Base-by-base conservation (phyloP, 495 filamentous ascomycete genomes). In the Penicillium canescens region DNA sequence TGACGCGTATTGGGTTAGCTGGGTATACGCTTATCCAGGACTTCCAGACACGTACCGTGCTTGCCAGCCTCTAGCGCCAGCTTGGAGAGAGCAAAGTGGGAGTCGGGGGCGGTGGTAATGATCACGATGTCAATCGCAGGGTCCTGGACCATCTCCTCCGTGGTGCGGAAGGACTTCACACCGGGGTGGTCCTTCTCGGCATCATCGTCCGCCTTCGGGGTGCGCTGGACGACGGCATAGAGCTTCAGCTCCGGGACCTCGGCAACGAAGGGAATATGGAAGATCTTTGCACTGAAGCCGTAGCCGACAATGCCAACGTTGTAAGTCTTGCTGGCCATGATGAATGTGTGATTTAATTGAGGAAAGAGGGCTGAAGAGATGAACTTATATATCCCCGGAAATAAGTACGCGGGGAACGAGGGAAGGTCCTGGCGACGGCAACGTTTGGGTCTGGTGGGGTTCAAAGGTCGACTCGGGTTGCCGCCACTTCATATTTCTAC, bases 191-290 rank as follows among this genome's bases (percentile, higher is more conserved):
- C 90, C 54, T 81, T 81, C 49, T 77, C 74, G 6, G 83, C 82
- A 73, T 85, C 71, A 74, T 90, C 69, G 55, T 86, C 68, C 4
- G 82, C 70, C 54, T 70, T 91, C 66, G 82, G 82, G n/a, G 65
- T 79, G 59, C 91, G 88, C 73, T 96, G 91, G 35, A 94, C 84
- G 57, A 96, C 82, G 49, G 87, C 83, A 59, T 92, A 82, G 39
- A 95, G 82, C 13, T 79, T 83, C 56, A 94, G 76, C 33, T 81
- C 72, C 21, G 87, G 76, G 1, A 86, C 81, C 21, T 78, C 74
- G 36, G 73, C 70, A 65, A 96, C 86, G 71, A 94, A 88, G 52
- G 91, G 91, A 69, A 96, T 93, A 72, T 96, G 91, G 76, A 95
- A 95, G 71, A 87, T 72, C 61, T 93, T 93, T 59, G 91, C 90